A percentile compares a stretch with the other conserved stretches of the same genome.
These are phyloP conservation scores for Plasmodium gallinaceum DNA, from an alignment of 169 alveolate genomes.

Conservation along the genomic window DNA sequence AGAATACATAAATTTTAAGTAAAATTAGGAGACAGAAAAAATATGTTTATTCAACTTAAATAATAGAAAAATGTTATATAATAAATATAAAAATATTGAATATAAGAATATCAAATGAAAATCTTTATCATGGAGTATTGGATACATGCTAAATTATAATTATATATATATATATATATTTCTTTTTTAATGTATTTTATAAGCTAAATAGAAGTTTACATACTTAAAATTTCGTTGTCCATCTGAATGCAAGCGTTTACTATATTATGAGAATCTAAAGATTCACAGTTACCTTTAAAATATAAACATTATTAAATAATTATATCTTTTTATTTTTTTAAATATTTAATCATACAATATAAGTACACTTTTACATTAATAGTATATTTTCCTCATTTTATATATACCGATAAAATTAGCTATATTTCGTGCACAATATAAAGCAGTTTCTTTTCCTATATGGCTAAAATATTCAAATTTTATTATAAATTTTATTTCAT, in stretches of 20 bases:
- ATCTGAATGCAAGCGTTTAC: conserved; percentile 63
- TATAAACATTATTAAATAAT: background rate
- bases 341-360: background rate
- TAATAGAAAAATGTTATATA: background rate
- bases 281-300: conserved; percentile 40
- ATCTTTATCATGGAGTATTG: background rate
- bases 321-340: background rate
- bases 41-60: no score
- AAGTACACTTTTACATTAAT: background rate
- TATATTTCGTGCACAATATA: conserved; percentile 67
- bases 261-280: conserved; percentile 43
- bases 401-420: conserved; percentile 63
- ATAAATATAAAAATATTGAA: background rate
- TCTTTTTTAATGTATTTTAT: background rate
- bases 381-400: background rate
- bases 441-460: conserved; percentile 75
- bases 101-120: background rate
- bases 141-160: background rate
- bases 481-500: background rate
- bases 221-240: conserved; percentile 70
- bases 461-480: conserved; percentile 22
- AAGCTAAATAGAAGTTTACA: background rate
- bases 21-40: background rate
- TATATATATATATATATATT: background rate
- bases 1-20: background rate